Conservation (phyloP, 495 filamentous ascomycete species). For the Penicillium taxi region DNA sequence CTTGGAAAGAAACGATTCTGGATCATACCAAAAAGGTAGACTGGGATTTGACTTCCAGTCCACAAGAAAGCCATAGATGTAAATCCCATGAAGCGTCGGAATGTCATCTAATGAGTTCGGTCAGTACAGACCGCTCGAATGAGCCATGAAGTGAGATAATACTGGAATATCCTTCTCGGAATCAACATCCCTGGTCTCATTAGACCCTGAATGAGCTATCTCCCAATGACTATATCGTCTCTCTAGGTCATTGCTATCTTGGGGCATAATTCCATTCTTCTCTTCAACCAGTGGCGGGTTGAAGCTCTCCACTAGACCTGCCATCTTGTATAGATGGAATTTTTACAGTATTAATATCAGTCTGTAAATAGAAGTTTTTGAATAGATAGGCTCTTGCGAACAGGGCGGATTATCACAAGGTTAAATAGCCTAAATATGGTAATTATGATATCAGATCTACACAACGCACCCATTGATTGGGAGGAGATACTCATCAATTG, state of each 20-base stretch:
- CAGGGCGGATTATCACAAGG: background rate
- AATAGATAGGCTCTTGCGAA: background rate
- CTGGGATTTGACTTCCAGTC: conserved; percentile 58
- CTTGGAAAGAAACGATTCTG: too few species aligned
- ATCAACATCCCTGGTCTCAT: conserved; percentile 18
- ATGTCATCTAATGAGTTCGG: conserved; percentile 42
- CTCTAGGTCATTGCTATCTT: conserved; percentile 12
- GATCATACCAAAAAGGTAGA: conserved; percentile 52
- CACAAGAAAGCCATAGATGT: conserved; percentile 58
- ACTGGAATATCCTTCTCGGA: conserved; percentile 18
- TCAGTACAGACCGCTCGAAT: background rate
- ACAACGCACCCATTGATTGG: too few species aligned
- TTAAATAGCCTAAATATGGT: too few species aligned
- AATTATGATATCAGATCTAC: too few species aligned
- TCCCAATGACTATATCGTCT: conserved; percentile 21
- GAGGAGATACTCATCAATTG: too few species aligned
- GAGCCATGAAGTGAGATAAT: background rate
- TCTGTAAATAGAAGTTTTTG: background rate
- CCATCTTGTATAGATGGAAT: conserved; percentile 8
- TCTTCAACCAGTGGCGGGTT: conserved; percentile 18
- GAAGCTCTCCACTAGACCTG: conserved; percentile 13
- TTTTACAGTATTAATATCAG: too few species aligned
- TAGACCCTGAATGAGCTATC: conserved; percentile 8
- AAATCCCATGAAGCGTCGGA: conserved; percentile 50
- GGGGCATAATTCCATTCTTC: conserved; percentile 15